phyloP scores from a whole-genome alignment of 2,329 filamentous ascomycete genomes.

The Endothia cerciana region DNA sequence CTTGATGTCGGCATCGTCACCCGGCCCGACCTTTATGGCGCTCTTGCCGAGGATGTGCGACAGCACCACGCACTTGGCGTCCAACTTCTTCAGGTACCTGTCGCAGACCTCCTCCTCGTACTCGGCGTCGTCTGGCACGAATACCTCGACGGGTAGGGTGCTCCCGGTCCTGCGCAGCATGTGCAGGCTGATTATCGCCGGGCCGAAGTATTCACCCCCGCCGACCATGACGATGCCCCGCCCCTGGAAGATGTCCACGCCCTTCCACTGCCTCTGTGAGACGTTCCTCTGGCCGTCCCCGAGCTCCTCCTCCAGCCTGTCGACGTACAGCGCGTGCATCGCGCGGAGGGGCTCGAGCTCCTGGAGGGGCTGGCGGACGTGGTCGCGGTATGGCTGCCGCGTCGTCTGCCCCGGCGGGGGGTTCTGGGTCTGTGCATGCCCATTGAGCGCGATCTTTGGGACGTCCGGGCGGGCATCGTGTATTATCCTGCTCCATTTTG shows the following conservation, averaged over 20 bases:
- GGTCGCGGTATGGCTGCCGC: constrained; percentile 23
- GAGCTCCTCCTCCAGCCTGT: constrained; percentile 34
- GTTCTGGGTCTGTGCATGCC: constrained; percentile 23
- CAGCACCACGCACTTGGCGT: constrained; percentile 40
- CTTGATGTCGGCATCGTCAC: constrained; percentile 22
- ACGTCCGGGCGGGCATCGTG: constrained; percentile 23
- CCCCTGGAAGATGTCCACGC: constrained; percentile 24
- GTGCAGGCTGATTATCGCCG: constrained; percentile 53
- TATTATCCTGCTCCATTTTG: constrained; percentile 26
- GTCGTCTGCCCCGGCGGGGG: constrained; percentile 21
- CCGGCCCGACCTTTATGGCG: constrained; percentile 19
- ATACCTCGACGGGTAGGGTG: constrained; percentile 49
- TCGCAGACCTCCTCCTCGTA: constrained; percentile 40
- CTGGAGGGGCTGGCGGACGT: constrained; percentile 19
- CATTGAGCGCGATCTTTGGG: constrained; percentile 17
- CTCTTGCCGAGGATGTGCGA: constrained; percentile 40
- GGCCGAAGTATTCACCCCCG: constrained; percentile 50
- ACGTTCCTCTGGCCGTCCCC: constrained; percentile 38
- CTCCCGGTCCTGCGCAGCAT: constrained; percentile 57
- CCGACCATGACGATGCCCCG: constrained; percentile 55
- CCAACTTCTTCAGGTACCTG: constrained; percentile 35
- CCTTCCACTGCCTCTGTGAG: constrained; percentile 32
- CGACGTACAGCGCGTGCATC: constrained; percentile 44
- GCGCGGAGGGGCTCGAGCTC: constrained; percentile 21
- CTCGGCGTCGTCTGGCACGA: constrained; percentile 39